These are phyloP conservation scores for Quercus agrifolia DNA, from an alignment of 306 rosid genomes.

Conservation along the genomic window DNA sequence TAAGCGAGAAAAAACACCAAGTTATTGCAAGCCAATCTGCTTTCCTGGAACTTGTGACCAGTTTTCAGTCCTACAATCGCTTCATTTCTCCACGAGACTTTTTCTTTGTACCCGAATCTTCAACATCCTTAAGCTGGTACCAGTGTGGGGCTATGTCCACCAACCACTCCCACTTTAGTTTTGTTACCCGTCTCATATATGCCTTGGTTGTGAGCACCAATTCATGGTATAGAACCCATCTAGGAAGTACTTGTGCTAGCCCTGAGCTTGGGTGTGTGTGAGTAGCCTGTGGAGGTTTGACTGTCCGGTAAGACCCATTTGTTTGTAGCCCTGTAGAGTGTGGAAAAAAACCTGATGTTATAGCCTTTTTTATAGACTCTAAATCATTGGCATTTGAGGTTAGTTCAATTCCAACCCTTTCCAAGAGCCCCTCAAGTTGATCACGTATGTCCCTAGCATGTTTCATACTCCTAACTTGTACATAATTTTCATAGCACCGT, in stretches of 20 bases:
- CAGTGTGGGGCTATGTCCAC: constrained; percentile 91
- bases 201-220: constrained; percentile 88
- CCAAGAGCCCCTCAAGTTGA: constrained; percentile 88
- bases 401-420: constrained; percentile 90
- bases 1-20: too few relatives aligned
- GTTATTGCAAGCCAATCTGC: too few relatives aligned
- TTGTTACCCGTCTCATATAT: constrained; percentile 91
- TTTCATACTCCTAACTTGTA: constrained; percentile 98
- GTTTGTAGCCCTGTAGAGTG: constrained; percentile 75
- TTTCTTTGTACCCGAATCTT: constrained; percentile 30
- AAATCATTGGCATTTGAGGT: constrained; percentile 57
- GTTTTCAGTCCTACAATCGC: too few relatives aligned
- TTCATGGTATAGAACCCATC: constrained; percentile 87
- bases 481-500: constrained; percentile 91
- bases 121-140: constrained; percentile 85
- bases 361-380: constrained; percentile 78
- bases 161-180: constrained; percentile 85
- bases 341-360: constrained; percentile 94
- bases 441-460: constrained; percentile 92
- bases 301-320: constrained; percentile 73
- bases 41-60: too few relatives aligned
- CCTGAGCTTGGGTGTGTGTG: constrained; percentile 95
- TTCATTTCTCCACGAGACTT: too few relatives aligned
- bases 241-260: constrained; percentile 57
- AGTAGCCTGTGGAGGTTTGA: constrained; percentile 83